These are phyloP conservation scores for Phoenix dactylifera DNA, from an alignment of 176 grass and related monocot species.

Conservation along the genomic window DNA sequence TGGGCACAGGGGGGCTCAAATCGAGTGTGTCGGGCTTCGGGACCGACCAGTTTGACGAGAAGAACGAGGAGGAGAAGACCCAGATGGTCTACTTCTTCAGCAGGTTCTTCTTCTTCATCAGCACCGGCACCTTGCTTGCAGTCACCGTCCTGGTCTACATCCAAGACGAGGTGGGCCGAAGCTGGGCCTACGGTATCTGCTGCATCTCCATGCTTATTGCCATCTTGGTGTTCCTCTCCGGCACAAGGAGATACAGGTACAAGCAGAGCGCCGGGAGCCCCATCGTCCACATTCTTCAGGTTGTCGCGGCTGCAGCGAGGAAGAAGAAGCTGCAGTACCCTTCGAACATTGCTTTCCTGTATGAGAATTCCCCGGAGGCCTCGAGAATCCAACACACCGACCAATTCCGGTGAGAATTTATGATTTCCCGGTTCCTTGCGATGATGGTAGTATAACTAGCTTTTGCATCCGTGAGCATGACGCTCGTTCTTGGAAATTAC, in stretches of 20 bases:
- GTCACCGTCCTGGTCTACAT: constrained; percentile 78
- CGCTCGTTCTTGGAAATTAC: background rate
- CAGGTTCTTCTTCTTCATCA: constrained; percentile 82
- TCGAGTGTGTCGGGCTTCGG: constrained; percentile 83
- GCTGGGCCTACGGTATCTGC: constrained; percentile 83
- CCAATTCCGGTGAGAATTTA: constrained; percentile 33
- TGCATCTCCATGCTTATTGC: constrained; percentile 52
- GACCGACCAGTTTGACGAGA: constrained; percentile 83
- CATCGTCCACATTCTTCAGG: constrained; percentile 78
- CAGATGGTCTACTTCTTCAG: constrained; percentile 79
- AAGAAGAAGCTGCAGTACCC: constrained; percentile 32
- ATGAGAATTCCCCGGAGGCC: constrained; percentile 36
- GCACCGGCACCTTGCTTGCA: constrained; percentile 52
- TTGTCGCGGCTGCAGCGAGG: constrained; percentile 42
- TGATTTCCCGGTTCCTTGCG: too few species aligned
- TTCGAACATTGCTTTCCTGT: constrained; percentile 16
- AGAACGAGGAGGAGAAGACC: constrained; percentile 41
- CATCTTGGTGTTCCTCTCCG: constrained; percentile 48
- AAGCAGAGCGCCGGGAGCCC: constrained; percentile 60
- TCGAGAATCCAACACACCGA: constrained; percentile 40
- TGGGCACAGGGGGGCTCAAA: constrained; percentile 75
- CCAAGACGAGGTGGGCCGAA: constrained; percentile 67
- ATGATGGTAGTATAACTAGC: too few species aligned
- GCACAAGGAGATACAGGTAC: constrained; percentile 61
- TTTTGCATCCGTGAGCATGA: too few species aligned